Evolutionary conservation across 2,329 filamentous ascomycete genomes (phyloP), one percentile per base, ranked within the genome.

Genomic region (Penicillium olsonii): DNA sequence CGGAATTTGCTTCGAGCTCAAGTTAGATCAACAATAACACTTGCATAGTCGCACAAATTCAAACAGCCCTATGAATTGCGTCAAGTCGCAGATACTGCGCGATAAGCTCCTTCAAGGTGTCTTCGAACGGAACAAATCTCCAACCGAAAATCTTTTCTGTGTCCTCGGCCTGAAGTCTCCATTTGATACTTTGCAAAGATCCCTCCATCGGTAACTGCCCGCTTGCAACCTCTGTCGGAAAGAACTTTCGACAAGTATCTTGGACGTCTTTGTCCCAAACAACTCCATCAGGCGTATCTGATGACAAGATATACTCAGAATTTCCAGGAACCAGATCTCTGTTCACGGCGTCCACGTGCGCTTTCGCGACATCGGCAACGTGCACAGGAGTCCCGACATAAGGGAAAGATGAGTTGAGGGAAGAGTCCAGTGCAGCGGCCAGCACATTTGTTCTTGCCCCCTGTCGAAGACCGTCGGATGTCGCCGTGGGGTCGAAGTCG

Each of bases 351-450:
- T 46, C 44, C 2, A 46, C 37, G 35, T 46, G 44, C 12, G 44
- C 44, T 10, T 27, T 18, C 3, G 44, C 44, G 9, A 46, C 37
- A 20, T 46, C 37, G 12, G 37, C 44, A 46, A 46, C 44, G 20
- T 46, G 20, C 5, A 46, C 44, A 4, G 37, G 37, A 2, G 44
- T 46, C 15, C 44, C 44, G 3, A 46, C 44, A 8, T 40, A 46
- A 8, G 44, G 44, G 17, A 46, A 46, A 2, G 27, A 18, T 3
- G 44, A 46, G 12, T 46, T 46, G 12, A 19, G 44, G 1, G 37
- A 26, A 2, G 27, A 12, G 5, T 5, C 34, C 8, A 46, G 20
- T 1, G 44, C 44, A 2, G 19, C 15, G 8, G 44, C 44, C 26
- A 46, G 44, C 7, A 46, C 44, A 2, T 19, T 17, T 27, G 44